Evolutionary conservation across 306 rosid genomes (phyloP).

Genomic region (Vigna radiata): DNA sequence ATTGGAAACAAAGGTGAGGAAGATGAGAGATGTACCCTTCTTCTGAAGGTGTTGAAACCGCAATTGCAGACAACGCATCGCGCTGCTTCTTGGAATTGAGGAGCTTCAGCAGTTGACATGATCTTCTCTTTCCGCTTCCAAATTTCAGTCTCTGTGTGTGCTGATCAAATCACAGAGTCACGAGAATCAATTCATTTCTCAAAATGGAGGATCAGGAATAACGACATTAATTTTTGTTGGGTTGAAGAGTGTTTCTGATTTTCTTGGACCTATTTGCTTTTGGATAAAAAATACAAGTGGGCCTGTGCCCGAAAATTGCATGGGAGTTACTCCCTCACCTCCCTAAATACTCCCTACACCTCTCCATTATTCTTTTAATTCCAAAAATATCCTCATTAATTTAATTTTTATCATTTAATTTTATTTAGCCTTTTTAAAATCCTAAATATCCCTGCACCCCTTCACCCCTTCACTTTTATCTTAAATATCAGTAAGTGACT

Average conservation of each 20-base stretch:
- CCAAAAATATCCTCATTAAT: too few relatives aligned
- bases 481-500: too few relatives aligned
- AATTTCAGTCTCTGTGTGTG: constrained; percentile 1
- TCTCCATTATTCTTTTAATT: too few relatives aligned
- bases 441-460: too few relatives aligned
- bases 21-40: constrained; percentile 62
- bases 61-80: constrained; percentile 97
- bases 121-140: constrained; percentile 19
- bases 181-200: constrained; percentile 31
- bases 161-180: constrained; percentile 30
- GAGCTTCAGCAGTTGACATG: constrained; percentile 74
- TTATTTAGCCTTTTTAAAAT: too few relatives aligned
- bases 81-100: constrained; percentile 87
- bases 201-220: neutral
- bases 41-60: constrained; percentile 92
- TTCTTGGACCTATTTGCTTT: neutral
- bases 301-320: too few relatives aligned
- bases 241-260: neutral
- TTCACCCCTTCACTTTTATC: too few relatives aligned
- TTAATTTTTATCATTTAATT: too few relatives aligned
- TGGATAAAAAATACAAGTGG: too few relatives aligned
- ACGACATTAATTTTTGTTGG: neutral
- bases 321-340: too few relatives aligned
- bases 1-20: neutral
- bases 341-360: too few relatives aligned